Evolutionary conservation across 148 eudicot species (phyloP), one percentile per base, ranked within the genome.

Genomic region (Fagopyrum esculentum): DNA sequence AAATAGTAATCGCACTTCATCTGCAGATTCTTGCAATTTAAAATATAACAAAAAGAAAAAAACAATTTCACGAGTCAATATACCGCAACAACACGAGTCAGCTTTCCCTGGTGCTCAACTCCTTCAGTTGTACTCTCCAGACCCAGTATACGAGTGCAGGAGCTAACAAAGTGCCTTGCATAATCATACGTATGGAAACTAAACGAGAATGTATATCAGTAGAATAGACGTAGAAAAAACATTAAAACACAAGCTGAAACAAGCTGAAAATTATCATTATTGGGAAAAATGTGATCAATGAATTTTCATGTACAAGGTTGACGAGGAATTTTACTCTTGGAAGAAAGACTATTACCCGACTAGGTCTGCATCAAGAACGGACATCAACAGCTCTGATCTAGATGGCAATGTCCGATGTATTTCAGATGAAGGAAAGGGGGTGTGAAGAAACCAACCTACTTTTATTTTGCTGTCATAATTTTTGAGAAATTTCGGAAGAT

Each of bases 371-470:
- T 90, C 89, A 78, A 91, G 92, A 80, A 91, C 90, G 59, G 97
- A 82, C 82, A 82, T 83, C 75, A 91, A 83, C 63, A 91, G 82
- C 76, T 88, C 89, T 8, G 90, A 85, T 47, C 93, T 80, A 69
- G 93, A 88, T 51, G 97, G 94, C 80, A 91, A 51, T 22, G 88
- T 88, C 78, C 92, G 75, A 77, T 85, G 84, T 71, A 89, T 85
- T 74, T 91, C 93, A 46, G 93, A 88, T 72, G 97, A 89, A 26
- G 97, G 97, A 72, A 91, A 91, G 48, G 97, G 97, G 56, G 97
- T 91, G 80, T 91, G 97, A 22, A 91, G 87, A 84, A 91, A 91
- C 97, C 97, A 91, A 52, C 97, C 93, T 22, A 91, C 92, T 88
- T 89, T 89, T 88, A 91, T 89, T 12, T 82, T 80, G 55, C 56